Evolutionary conservation across 768 basidiomycete species (phyloP).

Genomic region (Pleurotus salmoneostramineus): DNA sequence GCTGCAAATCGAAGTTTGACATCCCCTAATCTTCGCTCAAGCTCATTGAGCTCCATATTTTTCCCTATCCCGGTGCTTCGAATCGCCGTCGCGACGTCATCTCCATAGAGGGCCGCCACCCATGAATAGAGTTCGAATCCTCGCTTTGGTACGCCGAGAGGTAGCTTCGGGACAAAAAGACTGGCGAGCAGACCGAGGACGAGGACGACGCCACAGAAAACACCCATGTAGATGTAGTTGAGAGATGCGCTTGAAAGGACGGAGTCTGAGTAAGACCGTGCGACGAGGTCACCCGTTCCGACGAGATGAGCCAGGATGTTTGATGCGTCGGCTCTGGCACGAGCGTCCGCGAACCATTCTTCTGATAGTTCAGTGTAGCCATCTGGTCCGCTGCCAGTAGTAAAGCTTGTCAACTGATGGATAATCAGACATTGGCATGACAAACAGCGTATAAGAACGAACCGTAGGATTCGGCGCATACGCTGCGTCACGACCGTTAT

Average conservation of each 20-base stretch:
- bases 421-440: neutral
- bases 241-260: constrained; percentile 13
- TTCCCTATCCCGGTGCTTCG: neutral
- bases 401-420: constrained; percentile 31
- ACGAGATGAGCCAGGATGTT: constrained; percentile 39
- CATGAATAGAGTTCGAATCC: constrained; percentile 4
- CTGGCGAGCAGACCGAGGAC: neutral
- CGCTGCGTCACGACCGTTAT: constrained; percentile 31
- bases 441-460: neutral
- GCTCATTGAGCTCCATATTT: constrained; percentile 1
- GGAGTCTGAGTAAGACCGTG: constrained; percentile 29
- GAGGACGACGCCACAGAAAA: neutral
- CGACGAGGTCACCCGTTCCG: constrained; percentile 31
- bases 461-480: constrained; percentile 40
- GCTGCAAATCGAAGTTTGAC: constrained; percentile 5
- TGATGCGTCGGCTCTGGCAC: constrained; percentile 31
- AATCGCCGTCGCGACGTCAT: neutral
- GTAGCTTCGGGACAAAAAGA: constrained; percentile 4
- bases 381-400: constrained; percentile 28
- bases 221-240: constrained; percentile 3
- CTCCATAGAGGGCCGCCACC: constrained; percentile 4
- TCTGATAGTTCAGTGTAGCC: constrained; percentile 35
- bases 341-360: constrained; percentile 25
- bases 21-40: neutral
- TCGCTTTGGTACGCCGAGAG: neutral